A percentile compares a stretch with the other conserved stretches of the same genome.
These are phyloP conservation scores for Piper betle DNA, from an alignment of 164 flowering plant species.

Conservation along the genomic window DNA sequence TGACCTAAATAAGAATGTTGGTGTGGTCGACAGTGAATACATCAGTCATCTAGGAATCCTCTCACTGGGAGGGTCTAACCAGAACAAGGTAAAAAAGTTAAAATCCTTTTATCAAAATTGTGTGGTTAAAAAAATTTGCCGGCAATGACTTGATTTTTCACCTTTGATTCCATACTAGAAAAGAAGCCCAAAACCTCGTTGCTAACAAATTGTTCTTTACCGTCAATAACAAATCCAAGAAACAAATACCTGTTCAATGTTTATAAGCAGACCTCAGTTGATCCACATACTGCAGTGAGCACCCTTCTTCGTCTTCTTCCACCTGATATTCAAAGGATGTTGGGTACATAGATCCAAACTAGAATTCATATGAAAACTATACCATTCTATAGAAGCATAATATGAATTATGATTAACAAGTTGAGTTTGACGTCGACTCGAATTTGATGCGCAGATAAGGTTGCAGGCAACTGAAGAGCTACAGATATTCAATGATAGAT, in stretches of 20 bases:
- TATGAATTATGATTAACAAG: no score
- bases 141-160: no score
- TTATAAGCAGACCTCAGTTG: not conserved
- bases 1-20: conserved; percentile 66
- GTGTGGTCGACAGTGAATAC: conserved; percentile 86
- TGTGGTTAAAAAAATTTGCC: not conserved
- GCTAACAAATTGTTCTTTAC: not conserved
- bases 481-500: conserved; percentile 48
- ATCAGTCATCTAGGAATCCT: conserved; percentile 65
- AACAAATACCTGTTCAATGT: no score
- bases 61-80: conserved; percentile 50
- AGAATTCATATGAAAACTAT: no score
- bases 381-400: no score
- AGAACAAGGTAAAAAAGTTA: conserved; percentile 29
- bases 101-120: no score
- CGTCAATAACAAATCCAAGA: no score
- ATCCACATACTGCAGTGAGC: not conserved
- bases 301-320: not conserved
- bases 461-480: conserved; percentile 52
- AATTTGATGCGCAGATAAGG: conserved; percentile 59
- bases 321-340: no score
- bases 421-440: not conserved
- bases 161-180: no score
- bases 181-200: not conserved
- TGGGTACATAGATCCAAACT: no score